Evolutionary conservation across 768 basidiomycete species (phyloP), one percentile per base, ranked within the genome.

Genomic region (Cubamyces sp.): DNA sequence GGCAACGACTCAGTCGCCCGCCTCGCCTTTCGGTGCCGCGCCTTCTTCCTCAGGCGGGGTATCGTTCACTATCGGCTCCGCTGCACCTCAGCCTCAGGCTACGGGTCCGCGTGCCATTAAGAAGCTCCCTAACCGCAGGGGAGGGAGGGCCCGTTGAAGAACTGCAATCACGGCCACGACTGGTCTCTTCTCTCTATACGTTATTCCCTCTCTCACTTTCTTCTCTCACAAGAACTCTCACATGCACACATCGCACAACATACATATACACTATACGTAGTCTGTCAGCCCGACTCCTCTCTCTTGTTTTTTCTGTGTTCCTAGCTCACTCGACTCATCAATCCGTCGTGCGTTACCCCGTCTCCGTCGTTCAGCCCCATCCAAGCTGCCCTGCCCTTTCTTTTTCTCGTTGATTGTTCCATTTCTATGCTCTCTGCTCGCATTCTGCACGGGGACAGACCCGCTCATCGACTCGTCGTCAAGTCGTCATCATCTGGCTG

Each of bases 91-190:
- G 23, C 57, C 60, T 4, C 61, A 68, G 57, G 42, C 63, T 3
- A 45, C 68, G 1, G 68, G 67, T 11, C 40, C 34, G 8, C 70
- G 75, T 15, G 67, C 46, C 16, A 61, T 72, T 50, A 76, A 71
- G 73, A 74, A 71, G 60, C 61, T 76, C 50, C 75, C 75, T 6
- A 73, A 43, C 41, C 72, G 74, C 12, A 62, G 74, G 30, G 74
- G 73, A 58, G 69, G 64, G 34, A 69, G 70, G n/a, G 25, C 21
- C 54, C 72, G 71, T 23, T 73, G 53, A 66, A 46, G 55, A 37
- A 37, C 28, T 15, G 14, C 9, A 11, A 1, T 9, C 6, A 34
- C 34, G 34, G 34, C 6, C 9, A 9, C 11, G 28, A 3, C 47
- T 37, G 14, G 11, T 54, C 15, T 46, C 23, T 50, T 34, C 23